Evolutionary conservation across 495 filamentous ascomycete species (phyloP).

Genomic region (Trichoderma orchidacearum): DNA sequence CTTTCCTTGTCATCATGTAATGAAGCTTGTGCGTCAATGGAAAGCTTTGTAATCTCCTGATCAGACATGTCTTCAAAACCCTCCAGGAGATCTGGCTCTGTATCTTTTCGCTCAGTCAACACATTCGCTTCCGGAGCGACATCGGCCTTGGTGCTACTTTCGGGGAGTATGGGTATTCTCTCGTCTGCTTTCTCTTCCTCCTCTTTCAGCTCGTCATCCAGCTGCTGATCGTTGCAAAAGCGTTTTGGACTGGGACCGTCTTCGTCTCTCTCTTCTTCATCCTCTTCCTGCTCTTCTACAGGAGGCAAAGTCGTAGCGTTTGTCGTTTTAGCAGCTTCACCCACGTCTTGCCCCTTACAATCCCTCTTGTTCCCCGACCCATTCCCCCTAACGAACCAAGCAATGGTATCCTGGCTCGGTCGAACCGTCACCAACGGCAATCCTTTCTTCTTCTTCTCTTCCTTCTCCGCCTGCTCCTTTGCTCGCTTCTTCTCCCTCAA

Average conservation of each 20-base stretch:
- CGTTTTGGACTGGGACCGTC: not conserved
- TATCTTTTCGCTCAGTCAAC: conserved; percentile 6
- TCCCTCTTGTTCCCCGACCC: conserved; percentile 11
- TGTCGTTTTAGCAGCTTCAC: not conserved
- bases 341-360: not conserved
- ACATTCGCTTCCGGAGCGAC: not conserved
- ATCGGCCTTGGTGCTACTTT: not conserved
- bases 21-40: no score
- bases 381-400: conserved; percentile 24
- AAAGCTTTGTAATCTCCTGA: not conserved
- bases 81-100: conserved; percentile 6
- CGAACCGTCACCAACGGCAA: conserved; percentile 24
- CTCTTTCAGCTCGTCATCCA: not conserved
- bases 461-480: conserved; percentile 19
- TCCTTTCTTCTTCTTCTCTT: conserved; percentile 24
- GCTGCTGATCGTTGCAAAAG: not conserved
- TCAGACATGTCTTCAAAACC: conserved; percentile 3
- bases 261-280: not conserved
- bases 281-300: conserved; percentile 6
- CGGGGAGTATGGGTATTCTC: not conserved
- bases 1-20: not conserved
- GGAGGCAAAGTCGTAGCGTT: not conserved
- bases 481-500: conserved; percentile 29
- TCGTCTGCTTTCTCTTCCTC: not conserved
- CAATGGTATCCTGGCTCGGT: conserved; percentile 30